A percentile compares a stretch with the other conserved stretches of the same genome.
These are phyloP conservation scores for Parachaetomium inaequale DNA, from an alignment of 495 filamentous ascomycete species.

Conservation along the genomic window DNA sequence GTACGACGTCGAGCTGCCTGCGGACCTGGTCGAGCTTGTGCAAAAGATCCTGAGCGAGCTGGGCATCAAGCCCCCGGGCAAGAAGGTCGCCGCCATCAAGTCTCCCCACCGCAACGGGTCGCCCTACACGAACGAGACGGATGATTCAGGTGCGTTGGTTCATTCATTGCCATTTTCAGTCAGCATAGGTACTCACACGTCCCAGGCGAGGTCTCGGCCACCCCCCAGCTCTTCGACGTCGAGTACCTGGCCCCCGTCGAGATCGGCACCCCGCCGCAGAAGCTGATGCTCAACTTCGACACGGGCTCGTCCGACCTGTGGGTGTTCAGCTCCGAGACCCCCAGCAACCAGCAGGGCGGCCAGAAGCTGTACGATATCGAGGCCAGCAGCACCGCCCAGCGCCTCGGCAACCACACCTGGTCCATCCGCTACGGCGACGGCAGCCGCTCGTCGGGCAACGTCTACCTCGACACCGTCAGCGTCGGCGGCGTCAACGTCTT, in stretches of 20 bases:
- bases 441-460: constrained; percentile 62
- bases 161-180: background rate
- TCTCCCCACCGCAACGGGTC: constrained; percentile 13
- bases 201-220: constrained; percentile 40
- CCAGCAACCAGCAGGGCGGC: constrained; percentile 45
- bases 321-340: constrained; percentile 52
- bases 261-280: constrained; percentile 71
- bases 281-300: constrained; percentile 67
- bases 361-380: constrained; percentile 54
- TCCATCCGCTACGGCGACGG: constrained; percentile 71
- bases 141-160: constrained; percentile 14
- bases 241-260: constrained; percentile 62
- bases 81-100: constrained; percentile 18
- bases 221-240: constrained; percentile 56
- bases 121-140: constrained; percentile 19
- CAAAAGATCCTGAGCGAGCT: constrained; percentile 33
- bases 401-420: constrained; percentile 58
- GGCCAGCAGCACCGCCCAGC: constrained; percentile 46
- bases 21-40: constrained; percentile 31
- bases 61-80: constrained; percentile 18
- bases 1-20: constrained; percentile 34
- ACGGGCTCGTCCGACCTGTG: constrained; percentile 75
- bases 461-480: constrained; percentile 73
- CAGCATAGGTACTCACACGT: constrained; percentile 1
- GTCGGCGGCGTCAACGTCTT: constrained; percentile 65